These are phyloP conservation scores for Yarrowia porcina DNA, from an alignment of 805 yeast genomes.

Conservation along the genomic window DNA sequence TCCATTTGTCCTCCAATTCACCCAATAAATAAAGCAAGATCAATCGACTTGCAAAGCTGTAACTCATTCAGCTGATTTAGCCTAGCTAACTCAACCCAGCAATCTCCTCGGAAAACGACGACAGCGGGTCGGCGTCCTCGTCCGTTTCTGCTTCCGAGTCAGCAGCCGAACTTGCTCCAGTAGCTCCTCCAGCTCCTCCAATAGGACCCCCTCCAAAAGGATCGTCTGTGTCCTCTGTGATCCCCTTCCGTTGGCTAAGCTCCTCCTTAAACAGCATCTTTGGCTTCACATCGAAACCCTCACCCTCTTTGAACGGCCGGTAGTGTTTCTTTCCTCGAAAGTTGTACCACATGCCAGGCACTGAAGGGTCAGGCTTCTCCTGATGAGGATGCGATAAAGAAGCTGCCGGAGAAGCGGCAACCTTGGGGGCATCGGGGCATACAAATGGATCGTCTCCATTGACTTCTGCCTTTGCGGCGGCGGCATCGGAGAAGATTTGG, in stretches of 20 bases:
- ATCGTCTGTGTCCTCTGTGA: background rate
- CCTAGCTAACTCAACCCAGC: slow-evolving; percentile 1
- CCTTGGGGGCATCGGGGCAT: slow-evolving; percentile 2
- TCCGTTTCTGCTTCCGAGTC: slow-evolving; percentile 25
- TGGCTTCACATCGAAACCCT: slow-evolving; percentile 10
- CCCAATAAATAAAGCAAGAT: slow-evolving; percentile 14
- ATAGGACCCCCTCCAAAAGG: slow-evolving; percentile 3
- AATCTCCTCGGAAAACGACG: slow-evolving; percentile 20
- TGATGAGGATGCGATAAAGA: background rate
- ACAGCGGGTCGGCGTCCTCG: slow-evolving; percentile 14
- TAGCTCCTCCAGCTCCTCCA: background rate
- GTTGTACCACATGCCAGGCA: slow-evolving; percentile 20
- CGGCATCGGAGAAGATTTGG: background rate
- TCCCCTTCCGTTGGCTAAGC: background rate
- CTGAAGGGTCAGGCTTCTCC: slow-evolving; percentile 8
- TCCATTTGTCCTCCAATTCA: background rate
- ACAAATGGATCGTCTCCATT: slow-evolving; percentile 17
- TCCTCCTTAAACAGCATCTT: slow-evolving; percentile 17
- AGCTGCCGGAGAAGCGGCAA: background rate
- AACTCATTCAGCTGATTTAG: too few relatives aligned
- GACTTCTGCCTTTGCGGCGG: background rate
- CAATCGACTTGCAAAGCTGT: too few relatives aligned
- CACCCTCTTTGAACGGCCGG: slow-evolving; percentile 24
- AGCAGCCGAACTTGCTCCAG: background rate
- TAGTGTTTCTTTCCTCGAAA: slow-evolving; percentile 15